Base-by-base conservation (phyloP, 2,329 filamentous ascomycete genomes). In the Bretziella fagacearum region DNA sequence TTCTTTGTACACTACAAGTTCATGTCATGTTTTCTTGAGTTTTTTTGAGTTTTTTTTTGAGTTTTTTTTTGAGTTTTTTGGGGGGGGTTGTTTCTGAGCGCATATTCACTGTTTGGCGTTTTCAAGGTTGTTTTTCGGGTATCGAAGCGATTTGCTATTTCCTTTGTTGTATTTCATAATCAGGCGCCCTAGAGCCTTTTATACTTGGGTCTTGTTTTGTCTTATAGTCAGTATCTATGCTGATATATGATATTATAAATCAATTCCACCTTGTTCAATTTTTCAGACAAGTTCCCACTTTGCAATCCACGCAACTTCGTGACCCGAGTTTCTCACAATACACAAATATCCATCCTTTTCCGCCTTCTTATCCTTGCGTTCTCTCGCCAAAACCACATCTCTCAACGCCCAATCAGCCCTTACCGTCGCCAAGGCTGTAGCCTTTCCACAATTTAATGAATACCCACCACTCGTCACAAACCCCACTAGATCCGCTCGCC, bases 381-480 rank as follows among this genome's bases (percentile, higher is more conserved):
- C 27, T n/a, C 48, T 42, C 6, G 43, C 48, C 20, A 18, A 10
- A 8, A 32, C n/a, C 11, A 23, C 23, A 30, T 50, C 48, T 22
- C 41, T 17, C 22, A 47, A 26, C 15, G 35, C 32, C 17, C n/a
- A 18, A 25, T 45, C 49, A 5, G 40, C 49, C 13, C 49, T 40
- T 22, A 96, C 58, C 43, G 73, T 79, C 0, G 82, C 91, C 50
- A 96, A 69, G 0, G 79, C 89, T 13, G 77, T 77, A 1, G 81
- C 83, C 53, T 71, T 73, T 0, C 89, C 91, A 53, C 81, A 75
- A 2, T 75, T 73, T 2, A 96, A 70, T 56, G 81, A 86, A 59
- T 81, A 94, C 44, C 83, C 80, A 0, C 89, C 91, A 1, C 81
- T 81, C 2, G 86, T 95, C 20, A 95, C 79, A 59, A 93, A 98